phyloP scores from a whole-genome alignment of 441 rosid species.

The Pelargonium australe region DNA sequence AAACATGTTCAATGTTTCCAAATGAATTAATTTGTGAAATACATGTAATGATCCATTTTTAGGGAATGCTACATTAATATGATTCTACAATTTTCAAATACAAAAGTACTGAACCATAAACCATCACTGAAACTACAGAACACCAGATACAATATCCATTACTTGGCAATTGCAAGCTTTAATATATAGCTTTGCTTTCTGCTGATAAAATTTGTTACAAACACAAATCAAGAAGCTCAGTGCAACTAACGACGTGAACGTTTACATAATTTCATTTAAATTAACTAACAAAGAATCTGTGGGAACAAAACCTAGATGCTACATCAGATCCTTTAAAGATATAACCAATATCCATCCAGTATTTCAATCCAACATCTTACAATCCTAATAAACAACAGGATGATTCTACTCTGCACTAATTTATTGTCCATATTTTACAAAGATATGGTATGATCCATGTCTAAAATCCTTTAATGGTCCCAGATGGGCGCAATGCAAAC shows the following conservation, averaged over 20 bases:
- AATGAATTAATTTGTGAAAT: too few relatives aligned
- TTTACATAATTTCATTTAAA: slow-evolving; percentile 2
- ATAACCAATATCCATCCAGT: slow-evolving; percentile 7
- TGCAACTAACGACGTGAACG: neutral
- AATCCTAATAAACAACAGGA: slow-evolving; percentile 17
- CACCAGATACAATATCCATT: neutral
- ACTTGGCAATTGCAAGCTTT: neutral
- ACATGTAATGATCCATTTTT: too few relatives aligned
- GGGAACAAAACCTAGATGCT: slow-evolving; percentile 19
- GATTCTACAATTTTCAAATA: too few relatives aligned
- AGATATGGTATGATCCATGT: slow-evolving; percentile 17
- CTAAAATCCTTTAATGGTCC: slow-evolving; percentile 18
- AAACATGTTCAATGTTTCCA: too few relatives aligned
- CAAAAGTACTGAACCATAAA: too few relatives aligned
- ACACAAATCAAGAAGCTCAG: neutral
- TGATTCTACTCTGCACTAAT: slow-evolving; percentile 24
- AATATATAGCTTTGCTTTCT: neutral
- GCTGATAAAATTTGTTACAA: neutral
- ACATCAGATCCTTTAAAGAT: slow-evolving; percentile 21
- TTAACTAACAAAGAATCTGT: neutral
- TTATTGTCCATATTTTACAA: slow-evolving; percentile 32
- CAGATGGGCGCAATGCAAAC: slow-evolving; percentile 7
- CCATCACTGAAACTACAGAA: too few relatives aligned
- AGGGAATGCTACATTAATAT: too few relatives aligned
- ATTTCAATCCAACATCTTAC: slow-evolving; percentile 21